A percentile compares a stretch with the other conserved stretches of the same genome.
Evolutionary conservation across 345 rosid genomes (phyloP).

Genomic region (Eucalyptus victrix): DNA sequence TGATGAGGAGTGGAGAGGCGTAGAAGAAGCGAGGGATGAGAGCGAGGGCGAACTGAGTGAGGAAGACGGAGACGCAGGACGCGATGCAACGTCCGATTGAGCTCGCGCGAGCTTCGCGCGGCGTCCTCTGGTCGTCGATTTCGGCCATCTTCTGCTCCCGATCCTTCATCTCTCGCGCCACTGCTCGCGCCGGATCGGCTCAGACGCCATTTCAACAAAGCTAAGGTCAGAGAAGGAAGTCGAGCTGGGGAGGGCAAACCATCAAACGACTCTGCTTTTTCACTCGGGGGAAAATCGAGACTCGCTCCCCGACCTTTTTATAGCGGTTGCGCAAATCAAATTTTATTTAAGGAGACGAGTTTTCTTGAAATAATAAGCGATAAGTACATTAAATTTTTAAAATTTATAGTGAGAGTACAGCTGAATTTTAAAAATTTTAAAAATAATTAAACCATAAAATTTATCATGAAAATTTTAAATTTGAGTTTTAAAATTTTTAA

Average conservation of each 20-base stretch:
- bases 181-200: neutral
- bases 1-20: conserved; percentile 21
- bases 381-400: too few species aligned
- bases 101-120: neutral
- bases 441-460: too few species aligned
- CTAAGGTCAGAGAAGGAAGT: neutral
- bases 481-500: rapidly evolving
- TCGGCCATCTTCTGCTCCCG: conserved; percentile 6
- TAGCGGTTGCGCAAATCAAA: neutral
- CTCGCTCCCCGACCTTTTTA: neutral
- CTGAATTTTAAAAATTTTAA: too few species aligned
- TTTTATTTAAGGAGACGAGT: neutral
- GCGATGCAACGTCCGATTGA: conserved; percentile 11
- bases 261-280: neutral
- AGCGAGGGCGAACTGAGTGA: conserved; percentile 29
- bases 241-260: neutral
- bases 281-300: neutral
- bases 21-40: conserved; percentile 32
- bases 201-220: neutral
- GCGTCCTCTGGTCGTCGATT: neutral
- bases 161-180: neutral
- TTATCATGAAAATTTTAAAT: too few species aligned
- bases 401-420: rapidly evolving
- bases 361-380: too few species aligned
- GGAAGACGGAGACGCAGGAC: conserved; percentile 22